Evolutionary conservation across 345 rosid genomes (phyloP).

Genomic region (Cardiospermum halicacabum): DNA sequence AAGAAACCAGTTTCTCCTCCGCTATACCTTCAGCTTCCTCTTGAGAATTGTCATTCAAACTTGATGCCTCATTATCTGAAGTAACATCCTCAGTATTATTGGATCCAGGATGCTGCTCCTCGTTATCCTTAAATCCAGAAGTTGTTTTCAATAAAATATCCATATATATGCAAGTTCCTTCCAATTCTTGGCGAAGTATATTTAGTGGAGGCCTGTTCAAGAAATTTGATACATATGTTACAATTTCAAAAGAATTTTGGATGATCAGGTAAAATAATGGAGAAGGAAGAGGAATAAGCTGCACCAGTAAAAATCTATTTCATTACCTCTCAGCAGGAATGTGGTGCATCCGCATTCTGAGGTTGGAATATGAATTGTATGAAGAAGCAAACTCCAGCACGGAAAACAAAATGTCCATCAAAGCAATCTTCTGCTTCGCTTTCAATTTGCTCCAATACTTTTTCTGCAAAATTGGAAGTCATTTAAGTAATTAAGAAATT

Average conservation of each 20-base stretch:
- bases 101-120: slow-evolving; percentile 29
- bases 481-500: slow-evolving; percentile 7
- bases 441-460: slow-evolving; percentile 88
- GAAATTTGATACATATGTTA: slow-evolving; percentile 8
- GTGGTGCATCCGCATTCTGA: slow-evolving; percentile 73
- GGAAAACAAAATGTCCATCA: slow-evolving; percentile 84
- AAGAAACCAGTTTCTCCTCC: slow-evolving; percentile 76
- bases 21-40: slow-evolving; percentile 63
- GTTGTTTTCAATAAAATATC: slow-evolving; percentile 88
- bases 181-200: slow-evolving; percentile 91
- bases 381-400: slow-evolving; percentile 89
- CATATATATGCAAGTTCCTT: slow-evolving; percentile 77
- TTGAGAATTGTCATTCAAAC: slow-evolving; percentile 19
- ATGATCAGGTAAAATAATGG: background rate
- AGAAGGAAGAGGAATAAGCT: slow-evolving; percentile 10
- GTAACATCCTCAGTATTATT: slow-evolving; percentile 24
- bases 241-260: background rate
- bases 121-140: slow-evolving; percentile 27
- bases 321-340: slow-evolving; percentile 76
- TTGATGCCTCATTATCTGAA: slow-evolving; percentile 22
- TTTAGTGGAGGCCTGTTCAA: slow-evolving; percentile 81
- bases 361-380: slow-evolving; percentile 81
- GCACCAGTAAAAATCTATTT: background rate
- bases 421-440: slow-evolving; percentile 66
- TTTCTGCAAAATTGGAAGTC: slow-evolving; percentile 46